Base-by-base conservation (phyloP, 352 stramenopile genomes). In the Phytophthora podocarpi region DNA sequence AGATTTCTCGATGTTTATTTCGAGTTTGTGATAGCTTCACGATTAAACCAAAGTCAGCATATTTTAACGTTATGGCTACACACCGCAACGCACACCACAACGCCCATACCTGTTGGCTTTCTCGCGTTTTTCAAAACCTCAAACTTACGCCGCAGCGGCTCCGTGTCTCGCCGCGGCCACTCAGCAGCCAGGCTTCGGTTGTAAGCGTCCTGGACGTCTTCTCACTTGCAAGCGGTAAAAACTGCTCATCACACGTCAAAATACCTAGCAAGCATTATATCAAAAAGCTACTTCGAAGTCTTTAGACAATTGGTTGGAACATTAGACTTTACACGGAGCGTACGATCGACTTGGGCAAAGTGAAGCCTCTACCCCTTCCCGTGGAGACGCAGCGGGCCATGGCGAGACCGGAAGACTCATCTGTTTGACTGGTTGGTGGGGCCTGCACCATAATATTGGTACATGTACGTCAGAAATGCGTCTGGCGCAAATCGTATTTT, bases 101-200 rank as follows among this genome's bases (percentile, higher is more conserved):
- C n/a, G n/a, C n/a, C n/a, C n/a, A n/a, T n/a, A 30, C 30, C 12
- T 0, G 31, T 53, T 16, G 45, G 45, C 30, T 53, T 53, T 4
- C 6, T 28, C 16, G 34, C 23, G 31, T 53, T 53, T 20, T 53
- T n/a, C n/a, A n/a, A n/a, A n/a, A n/a, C n/a, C n/a, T 53, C 18
- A 53, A 31, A 31, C 30, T 41, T 8, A n/a, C 30, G 30, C 4
- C 45, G 23, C 40, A 47, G 13, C 10, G 40, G 20, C 15, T 47
- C 24, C 5, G 40, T 21, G 20, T 52, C 45, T 12, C 30, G 27
- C 11, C 32, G 16, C 4, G 45, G 45, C 30, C 45, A 52, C 8
- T 37, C 2, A 21, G 18, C n/a, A 52, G 45, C 28, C 4, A 52
- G 40, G 24, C 32, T 47, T 4, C 40, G 40, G 16, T 47, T 47